These are phyloP conservation scores for Chytridium lagenaria DNA, from an alignment of 371 early-diverging fungal species.

Conservation along the genomic window DNA sequence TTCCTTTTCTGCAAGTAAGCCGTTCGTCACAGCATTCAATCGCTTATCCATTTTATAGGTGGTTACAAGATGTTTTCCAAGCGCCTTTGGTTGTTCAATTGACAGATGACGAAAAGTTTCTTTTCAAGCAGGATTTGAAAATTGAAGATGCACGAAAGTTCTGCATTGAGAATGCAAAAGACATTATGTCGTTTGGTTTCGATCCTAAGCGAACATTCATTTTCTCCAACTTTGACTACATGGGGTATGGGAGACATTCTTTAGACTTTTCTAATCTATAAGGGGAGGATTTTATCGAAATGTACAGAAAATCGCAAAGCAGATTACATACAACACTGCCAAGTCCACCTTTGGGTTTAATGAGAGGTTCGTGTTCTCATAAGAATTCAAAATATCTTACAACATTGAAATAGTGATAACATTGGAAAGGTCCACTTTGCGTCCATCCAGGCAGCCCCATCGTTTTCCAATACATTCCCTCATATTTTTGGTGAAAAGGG, in stretches of 20 bases:
- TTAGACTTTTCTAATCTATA: slow-evolving; percentile 33
- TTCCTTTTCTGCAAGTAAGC: slow-evolving; percentile 97
- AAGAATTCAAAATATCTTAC: not conserved
- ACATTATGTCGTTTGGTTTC: slow-evolving; percentile 99
- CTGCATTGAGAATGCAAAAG: slow-evolving; percentile 90
- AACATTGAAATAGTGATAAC: slow-evolving; percentile 64
- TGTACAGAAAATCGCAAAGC: slow-evolving; percentile 84
- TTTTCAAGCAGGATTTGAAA: slow-evolving; percentile 93
- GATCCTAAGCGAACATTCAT: slow-evolving; percentile 99
- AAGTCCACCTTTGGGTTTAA: slow-evolving; percentile 93
- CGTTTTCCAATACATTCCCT: slow-evolving; percentile 94
- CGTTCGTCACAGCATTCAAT: not conserved
- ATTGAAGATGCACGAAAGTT: slow-evolving; percentile 86
- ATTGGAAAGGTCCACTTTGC: slow-evolving; percentile 94
- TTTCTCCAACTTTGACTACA: slow-evolving; percentile 93
- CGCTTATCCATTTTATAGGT: slow-evolving; percentile 55
- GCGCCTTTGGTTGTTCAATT: slow-evolving; percentile 98
- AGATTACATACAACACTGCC: slow-evolving; percentile 83
- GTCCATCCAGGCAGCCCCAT: slow-evolving; percentile 92
- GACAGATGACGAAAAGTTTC: slow-evolving; percentile 99
- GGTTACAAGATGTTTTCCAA: slow-evolving; percentile 97
- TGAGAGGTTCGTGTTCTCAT: slow-evolving; percentile 62
- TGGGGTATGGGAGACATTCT: slow-evolving; percentile 68
- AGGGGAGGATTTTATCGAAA: slow-evolving; percentile 92
- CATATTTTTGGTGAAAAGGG: slow-evolving; percentile 90